Base-by-base conservation (phyloP, 163 green algal species). In the Scenedesmus sp. region DNA sequence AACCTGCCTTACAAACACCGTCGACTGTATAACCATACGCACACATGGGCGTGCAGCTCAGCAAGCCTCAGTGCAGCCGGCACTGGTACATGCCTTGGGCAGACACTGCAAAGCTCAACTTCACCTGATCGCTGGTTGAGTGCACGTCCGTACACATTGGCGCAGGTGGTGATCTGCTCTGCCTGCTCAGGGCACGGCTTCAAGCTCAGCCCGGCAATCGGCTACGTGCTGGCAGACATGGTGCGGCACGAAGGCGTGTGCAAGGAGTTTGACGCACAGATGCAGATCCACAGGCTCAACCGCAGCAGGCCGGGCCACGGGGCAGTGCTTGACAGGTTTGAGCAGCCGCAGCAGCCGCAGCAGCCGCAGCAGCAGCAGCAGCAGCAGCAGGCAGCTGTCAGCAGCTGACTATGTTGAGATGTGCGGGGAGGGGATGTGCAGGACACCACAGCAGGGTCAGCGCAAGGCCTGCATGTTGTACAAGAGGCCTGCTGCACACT, bases 181-280 rank as follows among this genome's bases (percentile, higher is more conserved):
- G 94, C 94, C 44, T 96, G 94, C 87, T 92, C 70, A 72, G 94
- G 94, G 12, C 94, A 96, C 59, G 94, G 94, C 46, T 96, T 95
- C 93, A 96, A 96, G 86, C 93, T 96, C 85, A 81, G 46, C 53
- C 87, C 88, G 35, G 91, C 91, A 24, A 44, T 92, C 7, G 89
- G 89, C 49, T 72, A 68, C 7, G 65, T 86, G 26, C 49, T 89
- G 35, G 89, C 89, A 44, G 89, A 92, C 44, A 89, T 92, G 82
- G 89, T 81, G 30, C 83, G 84, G 12, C 44, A 86, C 46, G 76
- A 51, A 18, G 89, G 73, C 49, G 24, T 15, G 13, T 81, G 72
- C 73, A 49, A 72, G 42, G 70, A 86, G 40, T 89, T 87, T 82
- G 70, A 53, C 15, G 1, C 56, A 37, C 18, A 86, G 72, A 37